Conservation (phyloP, 2,329 filamentous ascomycete species). For the Dactylellina leptospora region DNA sequence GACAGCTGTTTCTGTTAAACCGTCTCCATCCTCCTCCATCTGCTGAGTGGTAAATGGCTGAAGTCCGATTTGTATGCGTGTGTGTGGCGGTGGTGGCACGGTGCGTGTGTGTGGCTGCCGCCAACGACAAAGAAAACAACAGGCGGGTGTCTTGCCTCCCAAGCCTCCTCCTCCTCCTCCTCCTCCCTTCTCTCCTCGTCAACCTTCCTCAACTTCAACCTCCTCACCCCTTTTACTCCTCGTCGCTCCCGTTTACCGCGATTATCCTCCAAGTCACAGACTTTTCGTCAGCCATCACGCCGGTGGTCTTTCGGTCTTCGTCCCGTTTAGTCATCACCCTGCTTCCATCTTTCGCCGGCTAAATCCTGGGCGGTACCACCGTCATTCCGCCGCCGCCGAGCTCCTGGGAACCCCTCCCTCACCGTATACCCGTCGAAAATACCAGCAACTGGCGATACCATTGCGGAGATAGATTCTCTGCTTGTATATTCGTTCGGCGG, state of each 20-base stretch:
- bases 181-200: background rate
- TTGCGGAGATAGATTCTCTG: conserved; percentile 31
- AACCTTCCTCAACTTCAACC: background rate
- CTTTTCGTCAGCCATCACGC: background rate
- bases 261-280: background rate
- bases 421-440: conserved; percentile 5
- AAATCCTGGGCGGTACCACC: background rate
- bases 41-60: too few species aligned
- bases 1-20: too few species aligned
- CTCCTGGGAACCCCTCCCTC: background rate
- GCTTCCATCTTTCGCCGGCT: background rate
- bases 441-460: conserved; percentile 10
- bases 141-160: background rate
- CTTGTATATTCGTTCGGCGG: background rate
- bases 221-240: background rate
- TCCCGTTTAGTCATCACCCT: background rate
- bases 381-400: background rate
- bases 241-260: background rate
- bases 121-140: conserved; percentile 8
- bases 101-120: background rate
- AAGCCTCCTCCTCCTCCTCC: conserved; percentile 1
- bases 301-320: background rate
- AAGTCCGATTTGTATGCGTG: background rate
- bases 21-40: too few species aligned
- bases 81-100: background rate